These are phyloP conservation scores for Thielaviopsis cerberus DNA, from an alignment of 2,329 filamentous ascomycete species.

Conservation along the genomic window DNA sequence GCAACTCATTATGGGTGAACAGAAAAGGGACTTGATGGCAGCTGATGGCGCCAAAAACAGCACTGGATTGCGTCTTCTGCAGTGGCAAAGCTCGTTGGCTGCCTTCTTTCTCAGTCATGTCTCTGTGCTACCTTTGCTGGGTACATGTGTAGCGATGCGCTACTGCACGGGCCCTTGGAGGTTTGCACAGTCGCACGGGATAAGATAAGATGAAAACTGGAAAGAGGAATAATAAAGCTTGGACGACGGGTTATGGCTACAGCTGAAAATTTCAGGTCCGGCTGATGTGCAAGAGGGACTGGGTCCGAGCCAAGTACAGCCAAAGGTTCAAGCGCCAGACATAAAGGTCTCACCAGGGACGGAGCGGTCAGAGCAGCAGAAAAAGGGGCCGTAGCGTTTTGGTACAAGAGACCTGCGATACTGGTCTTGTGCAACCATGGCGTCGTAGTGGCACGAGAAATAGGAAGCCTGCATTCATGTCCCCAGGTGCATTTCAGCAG, in stretches of 20 bases:
- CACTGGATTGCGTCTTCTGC: too few species aligned
- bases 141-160: not conserved
- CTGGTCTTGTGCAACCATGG: not conserved
- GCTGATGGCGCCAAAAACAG: too few species aligned
- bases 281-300: not conserved
- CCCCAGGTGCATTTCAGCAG: not conserved
- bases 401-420: not conserved
- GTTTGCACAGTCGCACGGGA: not conserved
- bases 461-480: not conserved
- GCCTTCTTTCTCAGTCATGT: not conserved
- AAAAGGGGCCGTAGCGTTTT: not conserved
- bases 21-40: too few species aligned
- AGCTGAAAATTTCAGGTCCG: not conserved
- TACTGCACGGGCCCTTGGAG: not conserved
- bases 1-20: too few species aligned
- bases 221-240: too few species aligned
- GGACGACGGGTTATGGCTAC: not conserved
- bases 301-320: not conserved
- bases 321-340: not conserved
- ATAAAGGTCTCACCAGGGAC: not conserved
- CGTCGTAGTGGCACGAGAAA: not conserved
- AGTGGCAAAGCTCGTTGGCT: not conserved
- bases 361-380: not conserved
- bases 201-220: too few species aligned
- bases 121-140: not conserved